These are phyloP conservation scores for Aspergillus oerlinghausenensis DNA, from an alignment of 2,329 filamentous ascomycete genomes.

Conservation along the genomic window DNA sequence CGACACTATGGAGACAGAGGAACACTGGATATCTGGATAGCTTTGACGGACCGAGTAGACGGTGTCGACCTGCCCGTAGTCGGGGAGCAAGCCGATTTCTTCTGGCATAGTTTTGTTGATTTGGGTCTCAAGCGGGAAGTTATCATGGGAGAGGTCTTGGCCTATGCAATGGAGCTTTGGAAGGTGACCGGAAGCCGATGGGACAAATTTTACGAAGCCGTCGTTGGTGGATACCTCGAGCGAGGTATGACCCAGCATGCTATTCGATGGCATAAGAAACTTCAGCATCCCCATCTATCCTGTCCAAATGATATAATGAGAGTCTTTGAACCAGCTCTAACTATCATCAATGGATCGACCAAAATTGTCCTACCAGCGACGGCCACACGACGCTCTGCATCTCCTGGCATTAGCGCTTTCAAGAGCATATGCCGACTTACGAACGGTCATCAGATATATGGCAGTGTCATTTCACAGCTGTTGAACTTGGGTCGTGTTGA, in stretches of 20 bases:
- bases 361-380: conserved; percentile 9
- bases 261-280: conserved; percentile 33
- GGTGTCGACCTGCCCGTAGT: conserved; percentile 31
- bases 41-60: conserved; percentile 28
- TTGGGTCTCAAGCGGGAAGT: conserved; percentile 30
- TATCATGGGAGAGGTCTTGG: conserved; percentile 29
- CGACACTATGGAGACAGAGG: conserved; percentile 41
- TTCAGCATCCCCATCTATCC: conserved; percentile 31
- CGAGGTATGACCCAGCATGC: conserved; percentile 27
- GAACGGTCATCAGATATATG: conserved; percentile 40
- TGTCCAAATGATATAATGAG: conserved; percentile 25
- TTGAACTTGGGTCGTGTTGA: conserved; percentile 33
- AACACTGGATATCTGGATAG: conserved; percentile 39
- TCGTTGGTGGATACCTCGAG: conserved; percentile 35
- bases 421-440: conserved; percentile 39
- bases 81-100: conserved; percentile 34
- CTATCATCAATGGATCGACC: conserved; percentile 17
- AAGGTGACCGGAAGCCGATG: conserved; percentile 35
- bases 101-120: conserved; percentile 40
- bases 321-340: conserved; percentile 25
- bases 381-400: conserved; percentile 6
- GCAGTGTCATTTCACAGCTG: conserved; percentile 38
- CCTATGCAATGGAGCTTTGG: conserved; percentile 40
- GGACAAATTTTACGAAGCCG: conserved; percentile 31
- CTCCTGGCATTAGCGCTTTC: conserved; percentile 32